Percentiles rank a stretch among this genome's conserved stretches.
phyloP scores from a whole-genome alignment of 1,139 yeast genomes.

The Arxiozyma bovina region DNA sequence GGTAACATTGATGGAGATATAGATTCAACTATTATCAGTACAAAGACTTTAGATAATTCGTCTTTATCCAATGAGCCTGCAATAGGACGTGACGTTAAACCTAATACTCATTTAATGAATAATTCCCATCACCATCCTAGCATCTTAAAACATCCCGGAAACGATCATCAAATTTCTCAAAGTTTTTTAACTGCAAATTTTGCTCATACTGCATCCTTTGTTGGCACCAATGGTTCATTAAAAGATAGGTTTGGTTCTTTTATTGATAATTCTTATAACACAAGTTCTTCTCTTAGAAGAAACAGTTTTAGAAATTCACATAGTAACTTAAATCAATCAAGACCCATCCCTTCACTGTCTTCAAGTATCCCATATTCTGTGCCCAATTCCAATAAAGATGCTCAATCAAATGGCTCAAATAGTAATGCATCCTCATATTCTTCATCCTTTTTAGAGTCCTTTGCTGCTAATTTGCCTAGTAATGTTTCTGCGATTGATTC shows the following conservation, averaged over 20 bases:
- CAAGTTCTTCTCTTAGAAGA: constrained; percentile 1
- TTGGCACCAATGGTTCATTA: constrained; percentile 17
- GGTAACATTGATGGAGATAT: not conserved
- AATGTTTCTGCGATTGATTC: constrained; percentile 42
- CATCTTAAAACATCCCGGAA: not conserved
- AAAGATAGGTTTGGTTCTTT: constrained; percentile 19
- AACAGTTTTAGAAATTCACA: constrained; percentile 2
- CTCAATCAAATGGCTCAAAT: constrained; percentile 11
- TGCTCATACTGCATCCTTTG: constrained; percentile 30
- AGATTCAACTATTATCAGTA: not conserved
- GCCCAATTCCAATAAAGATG: constrained; percentile 37
- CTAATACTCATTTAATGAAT: not conserved
- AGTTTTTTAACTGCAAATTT: constrained; percentile 30
- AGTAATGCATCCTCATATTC: constrained; percentile 25
- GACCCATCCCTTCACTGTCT: constrained; percentile 38
- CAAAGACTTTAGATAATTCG: not conserved
- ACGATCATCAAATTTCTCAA: constrained; percentile 17
- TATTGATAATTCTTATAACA: constrained; percentile 12
- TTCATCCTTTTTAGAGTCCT: constrained; percentile 28
- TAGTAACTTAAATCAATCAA: constrained; percentile 4
- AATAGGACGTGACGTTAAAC: constrained; percentile 10
- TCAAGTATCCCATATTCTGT: constrained; percentile 64
- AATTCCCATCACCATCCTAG: not conserved
- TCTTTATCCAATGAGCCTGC: not conserved
- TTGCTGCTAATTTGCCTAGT: constrained; percentile 45